Conservation (phyloP, 2,329 filamentous ascomycete genomes). For the Cladophialophora bantiana region DNA sequence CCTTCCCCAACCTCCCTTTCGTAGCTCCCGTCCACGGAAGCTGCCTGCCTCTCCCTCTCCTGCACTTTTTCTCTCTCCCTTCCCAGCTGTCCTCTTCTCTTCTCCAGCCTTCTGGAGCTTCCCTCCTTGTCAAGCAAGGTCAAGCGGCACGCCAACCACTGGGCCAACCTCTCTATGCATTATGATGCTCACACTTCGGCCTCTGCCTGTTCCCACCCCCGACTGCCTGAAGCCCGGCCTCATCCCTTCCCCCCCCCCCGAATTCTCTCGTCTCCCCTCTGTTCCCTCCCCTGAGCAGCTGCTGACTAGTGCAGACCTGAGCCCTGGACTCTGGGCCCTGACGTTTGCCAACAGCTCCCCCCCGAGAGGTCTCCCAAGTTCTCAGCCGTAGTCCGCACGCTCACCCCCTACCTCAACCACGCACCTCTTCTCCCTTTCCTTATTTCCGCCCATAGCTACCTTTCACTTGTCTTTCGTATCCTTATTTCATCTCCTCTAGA, state of each 20-base stretch:
- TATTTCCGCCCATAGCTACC: conserved; percentile 32
- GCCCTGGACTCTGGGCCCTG: conserved; percentile 30
- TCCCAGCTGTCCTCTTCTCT: conserved; percentile 14
- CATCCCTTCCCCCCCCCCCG: conserved; percentile 1
- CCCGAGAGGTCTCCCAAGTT: conserved; percentile 20
- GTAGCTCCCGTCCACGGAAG: neutral
- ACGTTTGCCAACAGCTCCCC: conserved; percentile 35
- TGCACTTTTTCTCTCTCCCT: conserved; percentile 10
- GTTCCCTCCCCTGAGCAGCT: conserved; percentile 24
- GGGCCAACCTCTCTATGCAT: conserved; percentile 13
- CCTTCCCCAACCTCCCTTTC: conserved; percentile 13
- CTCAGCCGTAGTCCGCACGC: conserved; percentile 27
- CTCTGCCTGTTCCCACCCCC: conserved; percentile 17
- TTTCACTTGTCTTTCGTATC: conserved; percentile 37
- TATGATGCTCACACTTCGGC: conserved; percentile 19
- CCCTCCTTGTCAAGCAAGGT: neutral
- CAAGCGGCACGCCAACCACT: conserved; percentile 19
- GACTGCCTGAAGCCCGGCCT: conserved; percentile 16
- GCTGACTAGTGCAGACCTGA: conserved; percentile 21
- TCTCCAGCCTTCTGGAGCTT: conserved; percentile 16
- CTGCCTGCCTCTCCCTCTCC: neutral
- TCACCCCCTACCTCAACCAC: conserved; percentile 38
- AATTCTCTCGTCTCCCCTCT: neutral
- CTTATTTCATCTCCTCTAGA: conserved; percentile 20
- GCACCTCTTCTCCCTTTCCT: conserved; percentile 35